Evolutionary conservation across 2,329 filamentous ascomycete genomes (phyloP).

Genomic region (Claviceps monticola): DNA sequence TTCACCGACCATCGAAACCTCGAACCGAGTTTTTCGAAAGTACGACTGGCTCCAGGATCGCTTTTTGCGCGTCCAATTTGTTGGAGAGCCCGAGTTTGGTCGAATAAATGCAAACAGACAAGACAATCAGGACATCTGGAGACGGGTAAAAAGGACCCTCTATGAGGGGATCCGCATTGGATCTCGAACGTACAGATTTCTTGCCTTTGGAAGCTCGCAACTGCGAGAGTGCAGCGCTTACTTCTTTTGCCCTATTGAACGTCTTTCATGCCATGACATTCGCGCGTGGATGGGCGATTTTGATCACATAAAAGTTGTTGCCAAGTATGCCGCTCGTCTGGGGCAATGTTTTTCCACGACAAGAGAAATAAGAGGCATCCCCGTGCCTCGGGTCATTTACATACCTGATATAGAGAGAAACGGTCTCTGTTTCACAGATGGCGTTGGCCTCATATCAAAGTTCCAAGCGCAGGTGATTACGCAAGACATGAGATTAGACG

Average conservation of each 20-base stretch:
- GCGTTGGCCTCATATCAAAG: slow-evolving; percentile 80
- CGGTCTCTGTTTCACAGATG: slow-evolving; percentile 70
- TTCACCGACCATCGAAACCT: slow-evolving; percentile 69
- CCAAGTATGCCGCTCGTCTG: slow-evolving; percentile 77
- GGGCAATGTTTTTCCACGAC: slow-evolving; percentile 97
- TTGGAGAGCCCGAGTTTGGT: slow-evolving; percentile 57
- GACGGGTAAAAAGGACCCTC: slow-evolving; percentile 57
- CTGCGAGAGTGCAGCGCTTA: slow-evolving; percentile 85
- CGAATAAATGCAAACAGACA: slow-evolving; percentile 39
- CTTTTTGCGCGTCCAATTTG: slow-evolving; percentile 82
- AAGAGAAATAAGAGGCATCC: slow-evolving; percentile 51
- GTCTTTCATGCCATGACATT: slow-evolving; percentile 60
- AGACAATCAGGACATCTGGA: slow-evolving; percentile 57
- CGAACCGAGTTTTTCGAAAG: slow-evolving; percentile 71
- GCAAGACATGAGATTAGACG: slow-evolving; percentile 49
- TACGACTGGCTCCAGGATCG: slow-evolving; percentile 57
- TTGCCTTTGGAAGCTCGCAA: slow-evolving; percentile 92
- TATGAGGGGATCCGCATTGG: slow-evolving; percentile 71
- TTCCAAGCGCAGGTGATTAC: slow-evolving; percentile 63
- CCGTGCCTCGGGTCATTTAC: slow-evolving; percentile 40
- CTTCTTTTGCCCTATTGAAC: slow-evolving; percentile 66
- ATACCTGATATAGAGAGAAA: slow-evolving; percentile 61
- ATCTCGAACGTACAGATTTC: slow-evolving; percentile 70
- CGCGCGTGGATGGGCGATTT: slow-evolving; percentile 81
- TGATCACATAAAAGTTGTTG: slow-evolving; percentile 64